phyloP scores from a whole-genome alignment of 2,329 filamentous ascomycete species.

The Aspergillus latus region DNA sequence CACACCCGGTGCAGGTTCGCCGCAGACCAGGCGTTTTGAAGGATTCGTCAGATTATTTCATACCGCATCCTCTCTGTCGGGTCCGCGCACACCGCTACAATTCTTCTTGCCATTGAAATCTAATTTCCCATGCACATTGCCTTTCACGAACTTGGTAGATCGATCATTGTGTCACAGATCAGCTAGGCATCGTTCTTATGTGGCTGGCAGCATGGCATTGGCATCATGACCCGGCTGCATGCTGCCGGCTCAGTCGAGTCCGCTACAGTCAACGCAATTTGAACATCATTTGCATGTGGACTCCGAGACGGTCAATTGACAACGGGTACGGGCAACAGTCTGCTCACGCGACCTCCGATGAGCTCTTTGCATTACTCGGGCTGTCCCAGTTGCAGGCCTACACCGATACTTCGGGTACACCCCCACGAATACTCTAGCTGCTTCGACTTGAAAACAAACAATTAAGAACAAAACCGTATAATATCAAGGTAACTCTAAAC shows the following conservation, averaged over 20 bases:
- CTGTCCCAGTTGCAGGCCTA: neutral
- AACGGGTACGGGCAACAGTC: no score
- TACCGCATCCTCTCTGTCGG: constrained; percentile 11
- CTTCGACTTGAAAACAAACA: neutral
- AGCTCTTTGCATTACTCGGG: neutral
- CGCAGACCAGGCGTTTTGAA: neutral
- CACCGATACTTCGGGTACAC: neutral
- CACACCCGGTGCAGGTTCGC: constrained; percentile 2
- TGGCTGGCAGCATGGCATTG: neutral
- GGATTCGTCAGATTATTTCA: constrained; percentile 3
- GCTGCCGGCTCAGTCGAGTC: constrained; percentile 2
- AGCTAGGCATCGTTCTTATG: neutral
- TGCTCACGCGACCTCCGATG: constrained; percentile 5
- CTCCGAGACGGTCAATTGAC: neutral
- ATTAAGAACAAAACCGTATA: neutral
- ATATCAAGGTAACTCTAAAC: neutral
- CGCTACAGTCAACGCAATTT: neutral
- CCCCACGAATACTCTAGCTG: neutral
- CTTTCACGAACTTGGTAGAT: constrained; percentile 4
- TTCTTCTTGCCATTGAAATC: neutral
- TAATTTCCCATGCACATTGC: constrained; percentile 7
- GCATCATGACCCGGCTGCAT: constrained; percentile 4
- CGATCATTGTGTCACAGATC: constrained; percentile 6
- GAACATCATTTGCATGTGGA: neutral
- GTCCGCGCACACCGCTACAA: constrained; percentile 17